Base-by-base conservation (phyloP, 768 basidiomycete species). In the Pseudohyphozyma bogoriensis region DNA sequence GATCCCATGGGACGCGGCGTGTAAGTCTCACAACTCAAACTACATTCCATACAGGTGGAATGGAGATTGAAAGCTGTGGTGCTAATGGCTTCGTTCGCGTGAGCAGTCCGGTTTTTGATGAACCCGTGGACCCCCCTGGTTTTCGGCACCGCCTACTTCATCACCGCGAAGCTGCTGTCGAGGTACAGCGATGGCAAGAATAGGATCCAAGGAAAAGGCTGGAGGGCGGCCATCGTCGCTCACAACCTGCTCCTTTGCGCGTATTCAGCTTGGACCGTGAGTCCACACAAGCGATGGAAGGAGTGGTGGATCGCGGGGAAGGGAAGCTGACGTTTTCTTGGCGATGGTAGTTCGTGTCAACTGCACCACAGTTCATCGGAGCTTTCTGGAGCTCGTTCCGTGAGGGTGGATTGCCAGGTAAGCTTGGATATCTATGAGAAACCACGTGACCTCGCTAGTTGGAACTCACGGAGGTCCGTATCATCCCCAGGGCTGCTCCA, bases 201-300 rank as follows among this genome's bases (percentile, higher is more conserved):
- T 63, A 59, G 64, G 42, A 63, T 65, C 39, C 57, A 63, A 39
- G 63, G 64, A 6, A 51, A 50, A 5, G 54, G 60, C 2, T 67
- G 67, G 55, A 62, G 63, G 46, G 55, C 55, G 3, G 53, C 62
- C 47, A 65, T 71, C 33, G 56, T 71, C 33, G 45, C 55, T 26
- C 70, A 71, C 58, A 71, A 71, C 56, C 50, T 70, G 26, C 56
- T 68, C 52, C 65, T 71, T 40, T 65, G 65, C 20, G 52, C 51
- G 28, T 71, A 71, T 58, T 66, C 64, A 26, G 62, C 55, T 3
- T 70, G 69, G 69, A 70, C 69, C n/a, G 45, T 70, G 61, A 51
- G 57, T 63, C 46, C 45, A 51, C 22, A 52, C 24, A n/a, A n/a
- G n/a, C n/a, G n/a, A n/a, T n/a, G n/a, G n/a, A n/a, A n/a, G n/a